Conservation (phyloP, 2,329 filamentous ascomycete genomes). For the Knufia petricola region DNA sequence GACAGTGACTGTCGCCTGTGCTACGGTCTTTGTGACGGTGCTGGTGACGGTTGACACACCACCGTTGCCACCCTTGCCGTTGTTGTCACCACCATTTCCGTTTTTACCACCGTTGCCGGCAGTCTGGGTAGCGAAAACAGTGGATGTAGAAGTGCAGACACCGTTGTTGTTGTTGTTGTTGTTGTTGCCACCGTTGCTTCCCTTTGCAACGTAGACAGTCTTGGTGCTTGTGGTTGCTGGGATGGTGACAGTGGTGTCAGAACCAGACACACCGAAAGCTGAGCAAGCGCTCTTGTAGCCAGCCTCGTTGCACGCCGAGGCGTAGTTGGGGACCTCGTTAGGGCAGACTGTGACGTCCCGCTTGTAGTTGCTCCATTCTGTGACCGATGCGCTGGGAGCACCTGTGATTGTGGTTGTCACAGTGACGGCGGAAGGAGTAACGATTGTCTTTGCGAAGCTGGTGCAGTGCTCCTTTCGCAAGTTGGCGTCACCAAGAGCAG, state of each 20-base stretch:
- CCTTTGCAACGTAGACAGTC: slow-evolving; percentile 17
- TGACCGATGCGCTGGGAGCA: neutral
- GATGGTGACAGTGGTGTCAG: slow-evolving; percentile 20
- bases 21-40: slow-evolving; percentile 9
- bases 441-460: slow-evolving; percentile 19
- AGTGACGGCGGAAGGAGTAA: slow-evolving; percentile 7
- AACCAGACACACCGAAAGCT: slow-evolving; percentile 16
- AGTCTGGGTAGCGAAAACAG: slow-evolving; percentile 3
- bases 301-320: slow-evolving; percentile 19
- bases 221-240: slow-evolving; percentile 21
- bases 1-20: slow-evolving; percentile 8
- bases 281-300: slow-evolving; percentile 21
- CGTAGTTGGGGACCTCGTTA: slow-evolving; percentile 23
- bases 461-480: slow-evolving; percentile 19
- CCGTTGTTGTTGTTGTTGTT: slow-evolving; percentile 4
- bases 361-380: slow-evolving; percentile 13
- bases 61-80: slow-evolving; percentile 4
- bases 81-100: neutral
- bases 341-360: slow-evolving; percentile 21
- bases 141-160: slow-evolving; percentile 6
- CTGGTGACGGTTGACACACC: slow-evolving; percentile 6
- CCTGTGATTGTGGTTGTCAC: slow-evolving; percentile 8
- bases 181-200: slow-evolving; percentile 3
- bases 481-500: slow-evolving; percentile 18
- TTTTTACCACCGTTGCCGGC: neutral